phyloP scores from a whole-genome alignment of 192 early-diverging fungal genomes.

The Coemansia umbellata region DNA sequence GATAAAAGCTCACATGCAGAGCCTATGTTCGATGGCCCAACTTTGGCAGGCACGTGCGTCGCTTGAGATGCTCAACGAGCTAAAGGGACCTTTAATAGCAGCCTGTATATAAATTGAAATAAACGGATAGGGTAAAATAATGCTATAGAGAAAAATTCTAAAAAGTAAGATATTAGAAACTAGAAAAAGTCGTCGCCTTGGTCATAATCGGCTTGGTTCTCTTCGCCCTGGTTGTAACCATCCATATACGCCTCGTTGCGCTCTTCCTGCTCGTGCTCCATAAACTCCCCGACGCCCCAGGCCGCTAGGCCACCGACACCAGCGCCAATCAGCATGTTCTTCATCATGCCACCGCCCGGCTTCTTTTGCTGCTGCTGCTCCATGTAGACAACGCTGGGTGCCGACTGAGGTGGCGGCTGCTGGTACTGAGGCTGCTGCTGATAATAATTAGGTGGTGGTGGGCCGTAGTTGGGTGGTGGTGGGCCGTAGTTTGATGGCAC shows the following conservation, averaged over 20 bases:
- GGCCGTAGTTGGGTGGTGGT: too few species aligned
- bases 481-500: too few species aligned
- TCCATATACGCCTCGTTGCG: constrained; percentile 25
- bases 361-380: constrained; percentile 20
- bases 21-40: too few species aligned
- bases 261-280: constrained; percentile 32
- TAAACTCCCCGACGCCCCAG: constrained; percentile 22
- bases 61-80: too few species aligned
- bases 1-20: too few species aligned
- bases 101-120: background rate
- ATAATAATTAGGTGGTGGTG: too few species aligned
- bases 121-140: background rate
- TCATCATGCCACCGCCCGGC: constrained; percentile 24
- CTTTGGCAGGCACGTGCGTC: too few species aligned
- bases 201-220: constrained; percentile 20
- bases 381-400: too few species aligned
- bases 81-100: too few species aligned
- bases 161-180: background rate
- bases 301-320: constrained; percentile 31
- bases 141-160: background rate
- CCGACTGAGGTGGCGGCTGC: background rate
- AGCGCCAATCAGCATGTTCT: constrained; percentile 21
- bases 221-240: constrained; percentile 17
- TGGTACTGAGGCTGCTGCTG: constrained; percentile 3
- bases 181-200: constrained; percentile 13